Base-by-base conservation (phyloP, 192 early-diverging fungal genomes). In the Diversispora epigaea region DNA sequence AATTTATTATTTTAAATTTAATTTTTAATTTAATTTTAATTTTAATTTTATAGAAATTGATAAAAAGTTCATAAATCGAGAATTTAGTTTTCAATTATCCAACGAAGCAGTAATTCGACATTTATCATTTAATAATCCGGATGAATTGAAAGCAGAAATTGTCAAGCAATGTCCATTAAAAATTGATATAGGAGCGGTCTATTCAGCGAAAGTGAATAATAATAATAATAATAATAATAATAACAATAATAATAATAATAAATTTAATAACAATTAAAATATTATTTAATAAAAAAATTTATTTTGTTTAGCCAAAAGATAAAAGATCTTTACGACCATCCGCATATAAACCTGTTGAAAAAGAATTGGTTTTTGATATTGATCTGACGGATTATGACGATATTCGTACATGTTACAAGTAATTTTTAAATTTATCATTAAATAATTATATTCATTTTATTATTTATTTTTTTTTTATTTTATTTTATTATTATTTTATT, bases 301-400 rank as follows among this genome's bases (percentile, higher is more conserved):
- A 49, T 58, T 19, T 25, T 3, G 45, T 77, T 66, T 76, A 91
- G 86, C 97, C 97, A 17, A 92, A 89, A 75, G 89, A 98, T 55
- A 93, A 91, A 64, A 95, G 93, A 77, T 85, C 87, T 21, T 80
- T 95, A 17, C 78, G 81, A 46, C 85, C 91, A 2, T 85, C 87
- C 5, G 90, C 88, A 8, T 95, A 97, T 76, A 78, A 84, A 11
- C 92, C 97, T 0, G 79, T 90, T 10, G 84, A 93, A 65, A 92
- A 95, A 72, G 97, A 99, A 78, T 83, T 99, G 50, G 93, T 99
- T 41, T 95, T 99, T 87, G 97, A 99, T 91, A 96, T 99, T 73
- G 97, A 99, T 86, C 95, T 99, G 95, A 97, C 95, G 1, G 97
- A 99, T 82, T 99, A 99, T 76, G 97, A 99, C 80, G 96, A 97